These are phyloP conservation scores for Debaryomyces udenii DNA, from an alignment of 1,139 yeast genomes.

Conservation along the genomic window DNA sequence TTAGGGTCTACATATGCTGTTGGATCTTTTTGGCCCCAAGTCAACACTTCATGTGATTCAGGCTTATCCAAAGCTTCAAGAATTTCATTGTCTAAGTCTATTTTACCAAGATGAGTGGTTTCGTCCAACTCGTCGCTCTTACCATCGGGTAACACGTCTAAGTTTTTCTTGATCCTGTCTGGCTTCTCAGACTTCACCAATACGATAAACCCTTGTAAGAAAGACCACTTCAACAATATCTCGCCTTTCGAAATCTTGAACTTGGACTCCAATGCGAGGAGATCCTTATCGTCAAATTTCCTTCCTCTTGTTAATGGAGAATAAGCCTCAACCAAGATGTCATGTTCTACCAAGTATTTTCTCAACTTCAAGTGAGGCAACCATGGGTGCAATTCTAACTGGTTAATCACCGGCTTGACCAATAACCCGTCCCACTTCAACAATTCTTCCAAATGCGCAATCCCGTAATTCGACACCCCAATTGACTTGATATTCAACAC, in stretches of 20 bases:
- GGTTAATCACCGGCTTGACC: slow-evolving; percentile 45
- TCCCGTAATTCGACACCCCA: slow-evolving; percentile 49
- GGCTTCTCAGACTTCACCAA: slow-evolving; percentile 68
- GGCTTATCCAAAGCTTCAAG: slow-evolving; percentile 37
- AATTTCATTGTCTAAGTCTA: slow-evolving; percentile 37
- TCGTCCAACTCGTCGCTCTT: slow-evolving; percentile 27
- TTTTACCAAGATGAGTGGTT: slow-evolving; percentile 30
- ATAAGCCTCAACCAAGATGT: slow-evolving; percentile 64
- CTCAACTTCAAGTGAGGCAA: slow-evolving; percentile 43
- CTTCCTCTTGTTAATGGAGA: slow-evolving; percentile 69
- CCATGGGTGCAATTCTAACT: slow-evolving; percentile 53
- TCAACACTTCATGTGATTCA: slow-evolving; percentile 32
- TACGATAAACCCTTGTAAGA: slow-evolving; percentile 63
- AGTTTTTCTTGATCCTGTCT: slow-evolving; percentile 45
- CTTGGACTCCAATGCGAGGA: slow-evolving; percentile 33
- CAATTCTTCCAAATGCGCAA: slow-evolving; percentile 39
- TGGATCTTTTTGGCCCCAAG: slow-evolving; percentile 33
- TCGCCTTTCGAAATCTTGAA: slow-evolving; percentile 28
- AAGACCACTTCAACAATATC: slow-evolving; percentile 42
- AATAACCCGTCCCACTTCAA: slow-evolving; percentile 36
- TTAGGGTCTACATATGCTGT: slow-evolving; percentile 10
- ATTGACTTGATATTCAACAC: slow-evolving; percentile 36
- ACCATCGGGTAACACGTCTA: slow-evolving; percentile 38
- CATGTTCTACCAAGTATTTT: slow-evolving; percentile 37
- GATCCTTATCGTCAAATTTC: slow-evolving; percentile 53